These are phyloP conservation scores for Lyophyllum shimeji DNA, from an alignment of 768 basidiomycete genomes.

Conservation along the genomic window DNA sequence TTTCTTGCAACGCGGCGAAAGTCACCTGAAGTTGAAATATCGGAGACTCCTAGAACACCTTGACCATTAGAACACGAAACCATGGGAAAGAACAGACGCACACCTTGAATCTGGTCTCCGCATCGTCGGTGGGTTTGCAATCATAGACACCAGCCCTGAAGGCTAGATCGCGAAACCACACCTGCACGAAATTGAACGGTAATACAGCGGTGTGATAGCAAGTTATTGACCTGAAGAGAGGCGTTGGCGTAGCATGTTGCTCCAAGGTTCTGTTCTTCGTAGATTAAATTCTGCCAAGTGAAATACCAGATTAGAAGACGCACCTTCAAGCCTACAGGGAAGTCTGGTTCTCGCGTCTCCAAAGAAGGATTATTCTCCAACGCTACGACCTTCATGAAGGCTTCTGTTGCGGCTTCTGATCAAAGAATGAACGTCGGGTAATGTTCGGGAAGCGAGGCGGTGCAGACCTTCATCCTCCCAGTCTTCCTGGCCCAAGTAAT, in stretches of 20 bases:
- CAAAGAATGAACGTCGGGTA: conserved; percentile 5
- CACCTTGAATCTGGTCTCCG: conserved; percentile 42
- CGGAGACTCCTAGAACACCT: conserved; percentile 59
- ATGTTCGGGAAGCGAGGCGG: conserved; percentile 9
- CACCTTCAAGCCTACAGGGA: conserved; percentile 81
- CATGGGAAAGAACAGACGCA: not conserved
- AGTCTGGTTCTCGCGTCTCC: conserved; percentile 45
- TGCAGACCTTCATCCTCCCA: conserved; percentile 73
- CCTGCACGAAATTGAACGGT: conserved; percentile 40
- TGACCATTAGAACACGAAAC: conserved; percentile 2
- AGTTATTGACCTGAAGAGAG: conserved; percentile 71
- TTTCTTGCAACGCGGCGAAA: conserved; percentile 83
- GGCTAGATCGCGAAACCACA: conserved; percentile 86
- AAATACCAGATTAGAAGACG: conserved; percentile 9
- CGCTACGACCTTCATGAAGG: conserved; percentile 51
- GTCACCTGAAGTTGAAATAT: conserved; percentile 77
- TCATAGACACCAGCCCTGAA: conserved; percentile 85
- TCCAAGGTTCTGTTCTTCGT: conserved; percentile 75
- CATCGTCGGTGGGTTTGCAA: conserved; percentile 60
- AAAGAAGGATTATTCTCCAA: conserved; percentile 57
- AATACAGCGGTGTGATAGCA: not conserved
- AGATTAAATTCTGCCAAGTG: conserved; percentile 1
- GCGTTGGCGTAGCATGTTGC: conserved; percentile 98
- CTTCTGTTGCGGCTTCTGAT: conserved; percentile 48
- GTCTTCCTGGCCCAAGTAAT: conserved; percentile 79